phyloP scores from a whole-genome alignment of 768 basidiomycete species.

The Candolleomyces efflorescens region DNA sequence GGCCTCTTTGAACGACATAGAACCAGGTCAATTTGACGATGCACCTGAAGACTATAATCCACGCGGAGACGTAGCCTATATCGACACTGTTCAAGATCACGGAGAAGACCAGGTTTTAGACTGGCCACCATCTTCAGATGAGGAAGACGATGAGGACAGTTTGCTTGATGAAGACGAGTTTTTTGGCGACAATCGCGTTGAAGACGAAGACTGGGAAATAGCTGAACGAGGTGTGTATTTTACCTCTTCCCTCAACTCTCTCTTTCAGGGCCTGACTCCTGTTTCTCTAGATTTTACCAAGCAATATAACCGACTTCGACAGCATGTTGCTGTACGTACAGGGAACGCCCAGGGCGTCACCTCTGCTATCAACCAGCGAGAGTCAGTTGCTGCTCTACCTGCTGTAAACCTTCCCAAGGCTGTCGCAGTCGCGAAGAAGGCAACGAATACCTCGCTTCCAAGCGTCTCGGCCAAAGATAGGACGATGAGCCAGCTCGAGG shows the following conservation, averaged over 20 bases:
- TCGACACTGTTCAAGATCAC: conserved; percentile 38
- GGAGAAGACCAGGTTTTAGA: conserved; percentile 32
- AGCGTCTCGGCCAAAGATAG: conserved; percentile 44
- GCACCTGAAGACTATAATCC: conserved; percentile 32
- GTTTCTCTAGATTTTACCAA: conserved; percentile 85
- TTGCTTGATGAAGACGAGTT: conserved; percentile 34
- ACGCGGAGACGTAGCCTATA: conserved; percentile 24
- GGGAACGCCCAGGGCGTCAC: conserved; percentile 60
- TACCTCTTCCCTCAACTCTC: conserved; percentile 12
- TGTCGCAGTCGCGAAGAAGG: conserved; percentile 19
- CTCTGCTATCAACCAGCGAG: conserved; percentile 45
- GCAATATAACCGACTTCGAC: conserved; percentile 91
- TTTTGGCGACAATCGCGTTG: conserved; percentile 59
- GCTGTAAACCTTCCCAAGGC: conserved; percentile 64
- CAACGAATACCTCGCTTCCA: conserved; percentile 4
- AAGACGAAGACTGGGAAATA: conserved; percentile 88
- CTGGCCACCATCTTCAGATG: conserved; percentile 20
- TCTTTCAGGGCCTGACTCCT: background rate
- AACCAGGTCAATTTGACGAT: conserved; percentile 61
- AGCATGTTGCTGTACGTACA: conserved; percentile 82
- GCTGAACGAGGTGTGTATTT: conserved; percentile 62
- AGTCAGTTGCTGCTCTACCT: conserved; percentile 59
- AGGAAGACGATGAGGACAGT: conserved; percentile 32
- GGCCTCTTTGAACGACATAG: conserved; percentile 28
- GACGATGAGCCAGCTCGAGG: conserved; percentile 67